These are phyloP conservation scores for Lepidopterella palustris DNA, from an alignment of 495 filamentous ascomycete genomes.

Conservation along the genomic window DNA sequence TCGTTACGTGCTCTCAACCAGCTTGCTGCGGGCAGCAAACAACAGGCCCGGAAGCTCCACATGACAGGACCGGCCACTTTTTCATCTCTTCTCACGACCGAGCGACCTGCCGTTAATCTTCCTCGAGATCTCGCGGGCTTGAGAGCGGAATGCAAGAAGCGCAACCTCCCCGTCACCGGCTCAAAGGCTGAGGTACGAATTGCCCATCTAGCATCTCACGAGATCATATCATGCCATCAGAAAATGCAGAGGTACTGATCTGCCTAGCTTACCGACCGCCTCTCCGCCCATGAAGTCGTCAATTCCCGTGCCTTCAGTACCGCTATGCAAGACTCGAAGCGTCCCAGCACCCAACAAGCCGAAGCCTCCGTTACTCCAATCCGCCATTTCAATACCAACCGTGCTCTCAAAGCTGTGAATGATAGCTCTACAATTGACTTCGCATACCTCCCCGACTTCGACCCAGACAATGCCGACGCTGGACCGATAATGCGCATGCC, in stretches of 20 bases:
- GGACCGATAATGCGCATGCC: conserved; percentile 41
- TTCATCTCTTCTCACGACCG: conserved; percentile 34
- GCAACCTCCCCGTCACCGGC: conserved; percentile 49
- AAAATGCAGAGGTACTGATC: conserved; percentile 29
- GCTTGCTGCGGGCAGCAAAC: conserved; percentile 39
- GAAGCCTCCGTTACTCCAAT: conserved; percentile 27
- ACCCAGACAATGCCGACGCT: conserved; percentile 36
- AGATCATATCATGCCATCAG: conserved; percentile 37
- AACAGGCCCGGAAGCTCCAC: conserved; percentile 44
- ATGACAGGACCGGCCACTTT: conserved; percentile 44
- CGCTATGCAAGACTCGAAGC: conserved; percentile 38
- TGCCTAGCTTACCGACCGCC: conserved; percentile 45
- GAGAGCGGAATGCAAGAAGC: conserved; percentile 36
- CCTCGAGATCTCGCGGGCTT: conserved; percentile 33
- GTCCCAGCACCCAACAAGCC: conserved; percentile 24
- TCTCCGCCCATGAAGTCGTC: conserved; percentile 49
- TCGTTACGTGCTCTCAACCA: conserved; percentile 43
- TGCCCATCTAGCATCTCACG: conserved; percentile 36
- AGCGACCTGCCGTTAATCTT: conserved; percentile 33
- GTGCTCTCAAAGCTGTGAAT: conserved; percentile 47
- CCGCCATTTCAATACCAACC: conserved; percentile 57
- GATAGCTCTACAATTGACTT: conserved; percentile 60
- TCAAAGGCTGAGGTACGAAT: conserved; percentile 44
- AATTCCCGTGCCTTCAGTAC: conserved; percentile 51
- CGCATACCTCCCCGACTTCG: conserved; percentile 52